Evolutionary conservation across 208 protist genomes (phyloP), one percentile per base, ranked within the genome.

Genomic region (Herpetomonas samuelpessoai): DNA sequence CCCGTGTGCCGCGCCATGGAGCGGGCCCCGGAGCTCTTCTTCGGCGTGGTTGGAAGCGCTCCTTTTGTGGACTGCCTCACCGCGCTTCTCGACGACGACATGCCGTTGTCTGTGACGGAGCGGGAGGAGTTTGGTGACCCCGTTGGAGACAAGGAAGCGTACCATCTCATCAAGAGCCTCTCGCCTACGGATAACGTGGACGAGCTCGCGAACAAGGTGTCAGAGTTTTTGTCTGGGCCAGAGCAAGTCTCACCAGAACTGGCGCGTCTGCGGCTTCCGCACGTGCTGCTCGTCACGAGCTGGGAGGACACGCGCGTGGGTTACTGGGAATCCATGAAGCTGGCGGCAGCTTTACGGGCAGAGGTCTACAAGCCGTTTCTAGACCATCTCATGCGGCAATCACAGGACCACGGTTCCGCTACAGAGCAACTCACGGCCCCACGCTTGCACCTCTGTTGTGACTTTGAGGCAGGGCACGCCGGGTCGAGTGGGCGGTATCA

Each of bases 111-210:
- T 7, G 57, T 80, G 19, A 74, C 65, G 19, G 87, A 97, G 35
- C 92, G 79, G 77, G 81, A 90, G 27, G 93, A 97, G 79, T 98
- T 83, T 66, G 92, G 92, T 38, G 96, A 96, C 71, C 91, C 91
- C 6, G 47, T 84, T 25, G 61, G 86, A 3, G 62, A 83, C 47
- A 12, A 26, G 0, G 65, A 67, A 41, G 88, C 79, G 28, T 89
- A 94, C 65, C 62, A 82, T 54, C 75, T 92, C 30, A 54, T 92
- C 10, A 67, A 74, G 31, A 39, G 56, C n/a, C 78, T 95, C 35
- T 87, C 81, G 16, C 88, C 91, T 2, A 74, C 89, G 45, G 77
- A 95, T 41, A 92, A 81, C 25, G 63, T 96, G n/a, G 44, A 22
- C 10, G 44, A 48, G 44, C 49, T 39, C 4, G 49, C n/a, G 28